Evolutionary conservation across 495 filamentous ascomycete genomes (phyloP).

Genomic region (Daldinia concentrica): DNA sequence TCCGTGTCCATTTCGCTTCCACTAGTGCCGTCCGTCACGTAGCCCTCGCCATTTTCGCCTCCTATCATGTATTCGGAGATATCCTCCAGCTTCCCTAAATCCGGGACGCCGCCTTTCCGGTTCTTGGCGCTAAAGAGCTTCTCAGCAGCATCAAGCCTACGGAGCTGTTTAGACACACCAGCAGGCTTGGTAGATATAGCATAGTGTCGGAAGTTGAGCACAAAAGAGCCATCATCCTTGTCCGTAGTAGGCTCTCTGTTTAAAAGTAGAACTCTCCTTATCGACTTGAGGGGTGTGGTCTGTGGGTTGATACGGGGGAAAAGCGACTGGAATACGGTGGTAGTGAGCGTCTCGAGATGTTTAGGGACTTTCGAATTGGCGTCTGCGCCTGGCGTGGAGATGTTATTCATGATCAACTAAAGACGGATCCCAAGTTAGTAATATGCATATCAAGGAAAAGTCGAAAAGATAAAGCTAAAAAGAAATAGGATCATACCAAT

Average conservation of each 20-base stretch:
- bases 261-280: constrained; percentile 86
- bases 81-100: constrained; percentile 89
- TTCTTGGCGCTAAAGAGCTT: constrained; percentile 66
- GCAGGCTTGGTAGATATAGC: constrained; percentile 90
- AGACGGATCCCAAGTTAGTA: constrained; percentile 35
- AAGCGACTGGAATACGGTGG: constrained; percentile 93
- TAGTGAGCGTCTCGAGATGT: constrained; percentile 92
- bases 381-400: constrained; percentile 74
- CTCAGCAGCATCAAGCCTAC: constrained; percentile 89
- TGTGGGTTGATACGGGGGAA: constrained; percentile 97
- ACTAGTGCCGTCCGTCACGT: constrained; percentile 82
- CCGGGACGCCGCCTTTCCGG: constrained; percentile 79
- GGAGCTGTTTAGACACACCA: constrained; percentile 81
- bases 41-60: constrained; percentile 78
- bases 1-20: constrained; percentile 94
- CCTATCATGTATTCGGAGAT: constrained; percentile 94
- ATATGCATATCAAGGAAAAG: not conserved
- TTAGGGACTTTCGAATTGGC: constrained; percentile 72
- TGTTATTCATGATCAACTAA: constrained; percentile 98
- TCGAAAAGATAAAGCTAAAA: not conserved
- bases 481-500: constrained; percentile 59
- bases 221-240: constrained; percentile 72
- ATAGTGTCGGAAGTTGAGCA: constrained; percentile 93
- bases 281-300: constrained; percentile 83
- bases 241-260: constrained; percentile 74